Conservation (phyloP, 495 filamentous ascomycete genomes). For the Recurvomyces mirabilis region DNA sequence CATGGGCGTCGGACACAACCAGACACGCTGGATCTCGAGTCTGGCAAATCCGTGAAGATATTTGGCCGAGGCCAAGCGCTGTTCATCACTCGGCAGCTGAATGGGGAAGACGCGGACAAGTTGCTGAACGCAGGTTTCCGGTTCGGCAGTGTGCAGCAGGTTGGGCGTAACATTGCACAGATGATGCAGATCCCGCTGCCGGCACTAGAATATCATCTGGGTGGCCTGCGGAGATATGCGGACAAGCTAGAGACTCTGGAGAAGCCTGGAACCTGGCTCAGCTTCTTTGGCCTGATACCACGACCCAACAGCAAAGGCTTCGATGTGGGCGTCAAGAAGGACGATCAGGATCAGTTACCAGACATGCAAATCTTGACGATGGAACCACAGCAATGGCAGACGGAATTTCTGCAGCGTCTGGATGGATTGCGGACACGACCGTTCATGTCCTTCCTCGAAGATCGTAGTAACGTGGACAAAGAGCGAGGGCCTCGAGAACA, state of each 20-base stretch:
- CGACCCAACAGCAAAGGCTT: conserved; percentile 52
- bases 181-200: conserved; percentile 57
- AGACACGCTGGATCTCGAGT: conserved; percentile 12
- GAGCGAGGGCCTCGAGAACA: conserved; percentile 3
- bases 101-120: conserved; percentile 44
- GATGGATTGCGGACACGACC: conserved; percentile 37
- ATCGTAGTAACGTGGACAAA: background rate
- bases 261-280: conserved; percentile 57
- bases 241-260: conserved; percentile 25
- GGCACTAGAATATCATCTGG: conserved; percentile 44
- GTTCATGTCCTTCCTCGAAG: conserved; percentile 8
- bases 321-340: conserved; percentile 60
- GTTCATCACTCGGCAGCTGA: conserved; percentile 62
- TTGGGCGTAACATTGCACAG: conserved; percentile 53
- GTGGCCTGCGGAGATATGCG: conserved; percentile 50
- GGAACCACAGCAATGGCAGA: conserved; percentile 46
- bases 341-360: conserved; percentile 56
- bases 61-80: conserved; percentile 62
- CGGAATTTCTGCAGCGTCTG: conserved; percentile 39
- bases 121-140: conserved; percentile 64
- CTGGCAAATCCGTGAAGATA: conserved; percentile 10
- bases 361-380: conserved; percentile 47
- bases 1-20: conserved; percentile 4
- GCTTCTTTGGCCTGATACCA: conserved; percentile 62
- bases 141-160: conserved; percentile 59